Conservation (phyloP, 2,329 filamentous ascomycete species). For the Lachnellula suecica region DNA sequence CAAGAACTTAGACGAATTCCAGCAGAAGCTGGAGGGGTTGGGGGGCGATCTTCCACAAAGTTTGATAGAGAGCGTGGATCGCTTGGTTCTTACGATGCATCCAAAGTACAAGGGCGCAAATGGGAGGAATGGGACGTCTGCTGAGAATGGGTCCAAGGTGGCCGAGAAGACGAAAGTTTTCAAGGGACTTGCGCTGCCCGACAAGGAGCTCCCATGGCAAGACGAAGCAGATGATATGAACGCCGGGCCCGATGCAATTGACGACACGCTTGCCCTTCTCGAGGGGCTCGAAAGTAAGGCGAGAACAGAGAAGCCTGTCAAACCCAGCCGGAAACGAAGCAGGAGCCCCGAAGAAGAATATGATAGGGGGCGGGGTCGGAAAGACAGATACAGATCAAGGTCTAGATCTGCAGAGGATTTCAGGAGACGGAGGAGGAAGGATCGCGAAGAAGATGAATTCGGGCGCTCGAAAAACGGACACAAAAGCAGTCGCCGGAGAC, state of each 20-base stretch:
- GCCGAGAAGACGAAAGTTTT: slow-evolving; percentile 86
- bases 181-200: slow-evolving; percentile 82
- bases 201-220: slow-evolving; percentile 61
- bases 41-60: slow-evolving; percentile 82
- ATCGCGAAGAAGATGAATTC: slow-evolving; percentile 59
- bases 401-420: slow-evolving; percentile 48
- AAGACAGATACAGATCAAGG: slow-evolving; percentile 47
- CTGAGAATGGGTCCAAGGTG: slow-evolving; percentile 43
- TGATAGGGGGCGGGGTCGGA: slow-evolving; percentile 34
- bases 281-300: slow-evolving; percentile 77
- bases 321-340: slow-evolving; percentile 49
- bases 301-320: slow-evolving; percentile 35
- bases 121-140: slow-evolving; percentile 35
- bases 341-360: slow-evolving; percentile 46
- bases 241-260: slow-evolving; percentile 66
- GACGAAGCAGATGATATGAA: slow-evolving; percentile 43
- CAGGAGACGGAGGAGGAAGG: slow-evolving; percentile 40
- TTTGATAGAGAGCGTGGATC: slow-evolving; percentile 87
- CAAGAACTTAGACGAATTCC: slow-evolving; percentile 70
- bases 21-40: slow-evolving; percentile 69
- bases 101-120: slow-evolving; percentile 75
- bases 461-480: slow-evolving; percentile 46
- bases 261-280: slow-evolving; percentile 90
- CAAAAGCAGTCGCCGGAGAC: slow-evolving; percentile 40
- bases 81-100: slow-evolving; percentile 84